Base-by-base conservation (phyloP, 768 basidiomycete species). In the Hortiboletus flavorubellus region DNA sequence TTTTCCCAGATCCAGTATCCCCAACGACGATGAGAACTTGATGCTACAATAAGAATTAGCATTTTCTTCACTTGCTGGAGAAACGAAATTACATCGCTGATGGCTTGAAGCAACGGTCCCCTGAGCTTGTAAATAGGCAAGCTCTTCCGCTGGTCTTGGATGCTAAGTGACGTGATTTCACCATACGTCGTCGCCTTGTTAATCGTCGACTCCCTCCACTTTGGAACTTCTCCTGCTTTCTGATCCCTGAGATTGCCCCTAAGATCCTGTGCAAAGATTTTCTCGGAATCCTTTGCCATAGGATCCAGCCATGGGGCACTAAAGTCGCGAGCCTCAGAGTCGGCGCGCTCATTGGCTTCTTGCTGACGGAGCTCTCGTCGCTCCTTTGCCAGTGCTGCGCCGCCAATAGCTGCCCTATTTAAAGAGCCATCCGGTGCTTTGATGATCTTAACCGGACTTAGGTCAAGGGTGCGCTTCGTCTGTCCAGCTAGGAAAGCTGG, bases 1-100 rank as follows among this genome's bases (percentile, higher is more conserved):
- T 98, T 71, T 99, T 99, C 12, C 97, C 97, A 8, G 96, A 98
- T 29, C 97, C 97, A 43, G 97, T 99, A 67, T 99, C 97, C 43
- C 97, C 97, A 52, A 99, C 91, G 37, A 99, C 97, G 60, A 99
- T 94, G 52, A 99, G 87, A 26, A 98, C 87, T 82, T 94, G 96
- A 75, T 99, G 62, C 70, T 62, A 39, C 10, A 35, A 46, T 14
- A 58, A 42, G 16, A 31, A 51, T 76, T 31, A 71, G 56, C 16
- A 48, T 40, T 29, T 52, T 30, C 7, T 39, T 37, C 41, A 16
- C 15, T n/a, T 45, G 54, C 39, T 29, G 39, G 51, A 55, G 40
- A 56, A 16, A 51, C 38, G 1, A 55, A 8, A n/a, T 80, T 76
- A 94, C 94, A 75, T 94, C 89, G 55, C 79, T 79, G 56, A 99